Conservation (phyloP, 192 early-diverging fungal species). For the Geranomyces variabilis region DNA sequence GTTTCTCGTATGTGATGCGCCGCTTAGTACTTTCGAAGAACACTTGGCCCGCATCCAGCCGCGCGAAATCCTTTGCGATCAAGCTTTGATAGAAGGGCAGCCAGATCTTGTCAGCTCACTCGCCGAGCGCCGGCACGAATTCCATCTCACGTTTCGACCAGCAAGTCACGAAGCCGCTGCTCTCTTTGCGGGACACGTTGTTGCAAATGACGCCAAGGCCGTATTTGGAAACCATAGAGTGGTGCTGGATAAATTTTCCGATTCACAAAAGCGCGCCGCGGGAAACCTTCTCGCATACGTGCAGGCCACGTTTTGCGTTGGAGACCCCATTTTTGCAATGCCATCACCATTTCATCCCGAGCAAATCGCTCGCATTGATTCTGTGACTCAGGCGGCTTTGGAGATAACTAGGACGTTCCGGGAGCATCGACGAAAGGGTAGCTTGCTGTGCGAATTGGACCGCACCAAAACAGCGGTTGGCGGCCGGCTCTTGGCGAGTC, state of each 20-base stretch:
- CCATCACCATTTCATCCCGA: constrained; percentile 58
- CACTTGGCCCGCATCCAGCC: constrained; percentile 85
- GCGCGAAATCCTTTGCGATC: constrained; percentile 73
- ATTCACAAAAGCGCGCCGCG: constrained; percentile 46
- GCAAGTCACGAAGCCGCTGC: background rate
- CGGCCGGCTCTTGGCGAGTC: constrained; percentile 68
- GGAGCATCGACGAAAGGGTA: constrained; percentile 49
- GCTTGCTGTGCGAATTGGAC: constrained; percentile 73
- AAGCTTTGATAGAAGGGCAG: constrained; percentile 5
- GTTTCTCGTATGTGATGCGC: constrained; percentile 70
- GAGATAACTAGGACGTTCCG: constrained; percentile 69
- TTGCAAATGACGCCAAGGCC: background rate
- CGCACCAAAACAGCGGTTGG: constrained; percentile 82
- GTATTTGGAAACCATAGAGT: background rate
- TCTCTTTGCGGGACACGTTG: constrained; percentile 1
- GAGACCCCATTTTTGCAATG: constrained; percentile 57
- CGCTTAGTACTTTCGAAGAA: constrained; percentile 51
- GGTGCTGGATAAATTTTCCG: background rate
- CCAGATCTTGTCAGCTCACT: constrained; percentile 10
- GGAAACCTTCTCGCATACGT: constrained; percentile 74
- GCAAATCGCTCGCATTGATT: constrained; percentile 75
- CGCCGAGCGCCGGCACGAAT: background rate
- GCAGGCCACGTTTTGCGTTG: constrained; percentile 60
- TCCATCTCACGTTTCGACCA: constrained; percentile 11
- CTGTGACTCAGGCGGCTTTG: constrained; percentile 75